Conservation (phyloP, 192 early-diverging fungal species). For the Diversispora epigaea region DNA sequence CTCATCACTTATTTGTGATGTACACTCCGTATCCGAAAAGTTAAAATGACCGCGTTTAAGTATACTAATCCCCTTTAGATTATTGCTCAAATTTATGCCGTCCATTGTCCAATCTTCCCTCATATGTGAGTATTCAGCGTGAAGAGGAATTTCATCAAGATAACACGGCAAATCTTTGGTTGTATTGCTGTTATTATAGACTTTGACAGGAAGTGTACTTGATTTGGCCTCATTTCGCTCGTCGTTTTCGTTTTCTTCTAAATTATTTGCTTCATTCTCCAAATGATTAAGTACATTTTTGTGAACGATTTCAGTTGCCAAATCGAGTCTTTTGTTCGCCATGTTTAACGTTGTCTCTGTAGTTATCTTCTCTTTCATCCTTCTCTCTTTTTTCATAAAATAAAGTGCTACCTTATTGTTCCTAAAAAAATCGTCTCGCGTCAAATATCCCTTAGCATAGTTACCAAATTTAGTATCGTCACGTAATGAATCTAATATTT, state of each 20-base stretch:
- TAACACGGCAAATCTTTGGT: conserved; percentile 1
- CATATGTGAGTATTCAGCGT: conserved; percentile 22
- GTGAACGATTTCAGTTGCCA: background rate
- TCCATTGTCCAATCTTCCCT: conserved; percentile 3
- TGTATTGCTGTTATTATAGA: background rate
- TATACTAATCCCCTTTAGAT: conserved; percentile 8
- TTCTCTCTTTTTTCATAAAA: conserved; percentile 14
- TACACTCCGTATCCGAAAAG: conserved; percentile 16
- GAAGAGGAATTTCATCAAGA: conserved; percentile 7
- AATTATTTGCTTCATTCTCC: background rate
- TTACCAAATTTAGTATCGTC: conserved; percentile 2
- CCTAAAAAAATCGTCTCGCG: background rate
- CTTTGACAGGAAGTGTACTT: background rate
- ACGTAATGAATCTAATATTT: conserved; percentile 6
- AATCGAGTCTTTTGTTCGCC: conserved; percentile 2
- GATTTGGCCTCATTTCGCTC: background rate
- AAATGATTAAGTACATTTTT: conserved; percentile 6
- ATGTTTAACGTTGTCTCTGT: conserved; percentile 23
- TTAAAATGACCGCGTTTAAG: conserved; percentile 16
- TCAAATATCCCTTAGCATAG: background rate
- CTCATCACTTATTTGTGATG: conserved; percentile 12
- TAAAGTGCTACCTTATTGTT: conserved; percentile 8
- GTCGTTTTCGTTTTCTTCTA: background rate
- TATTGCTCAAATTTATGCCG: conserved; percentile 1
- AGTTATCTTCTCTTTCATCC: conserved; percentile 1